Evolutionary conservation across 2,329 filamentous ascomycete species (phyloP).

Genomic region (Aureobasidium sp.): DNA sequence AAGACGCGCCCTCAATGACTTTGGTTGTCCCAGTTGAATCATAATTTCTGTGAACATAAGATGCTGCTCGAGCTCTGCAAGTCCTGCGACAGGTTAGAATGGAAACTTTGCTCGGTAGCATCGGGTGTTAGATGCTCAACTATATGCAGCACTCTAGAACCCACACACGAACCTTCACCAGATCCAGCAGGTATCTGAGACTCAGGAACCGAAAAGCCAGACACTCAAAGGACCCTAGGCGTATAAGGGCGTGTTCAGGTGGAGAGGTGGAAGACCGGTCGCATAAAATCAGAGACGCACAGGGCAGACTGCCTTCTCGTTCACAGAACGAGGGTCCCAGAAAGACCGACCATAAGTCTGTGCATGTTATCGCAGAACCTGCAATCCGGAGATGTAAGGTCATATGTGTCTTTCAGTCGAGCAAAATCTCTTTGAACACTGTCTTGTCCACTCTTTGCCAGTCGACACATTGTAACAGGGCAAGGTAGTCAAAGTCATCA

Average conservation of each 20-base stretch:
- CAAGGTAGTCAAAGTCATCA: not conserved
- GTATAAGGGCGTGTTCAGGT: not conserved
- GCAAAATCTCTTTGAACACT: not conserved
- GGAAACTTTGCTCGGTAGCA: not conserved
- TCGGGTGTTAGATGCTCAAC: not conserved
- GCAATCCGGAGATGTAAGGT: not conserved
- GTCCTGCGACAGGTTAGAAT: not conserved
- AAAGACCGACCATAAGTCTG: not conserved
- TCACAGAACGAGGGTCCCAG: not conserved
- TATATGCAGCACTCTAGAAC: not conserved
- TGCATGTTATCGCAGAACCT: not conserved
- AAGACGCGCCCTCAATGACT: not conserved
- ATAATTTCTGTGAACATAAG: not conserved
- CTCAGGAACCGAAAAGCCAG: no score
- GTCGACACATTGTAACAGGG: not conserved
- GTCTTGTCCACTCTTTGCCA: not conserved
- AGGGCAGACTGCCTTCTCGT: not conserved
- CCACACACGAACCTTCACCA: not conserved
- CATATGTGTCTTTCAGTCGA: not conserved
- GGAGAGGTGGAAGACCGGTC: not conserved
- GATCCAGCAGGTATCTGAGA: not conserved
- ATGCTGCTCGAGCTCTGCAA: not conserved
- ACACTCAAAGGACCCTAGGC: not conserved
- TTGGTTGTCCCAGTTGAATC: not conserved
- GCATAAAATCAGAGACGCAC: not conserved